These are phyloP conservation scores for Candida glaebosa DNA, from an alignment of 805 yeast species.

Conservation along the genomic window DNA sequence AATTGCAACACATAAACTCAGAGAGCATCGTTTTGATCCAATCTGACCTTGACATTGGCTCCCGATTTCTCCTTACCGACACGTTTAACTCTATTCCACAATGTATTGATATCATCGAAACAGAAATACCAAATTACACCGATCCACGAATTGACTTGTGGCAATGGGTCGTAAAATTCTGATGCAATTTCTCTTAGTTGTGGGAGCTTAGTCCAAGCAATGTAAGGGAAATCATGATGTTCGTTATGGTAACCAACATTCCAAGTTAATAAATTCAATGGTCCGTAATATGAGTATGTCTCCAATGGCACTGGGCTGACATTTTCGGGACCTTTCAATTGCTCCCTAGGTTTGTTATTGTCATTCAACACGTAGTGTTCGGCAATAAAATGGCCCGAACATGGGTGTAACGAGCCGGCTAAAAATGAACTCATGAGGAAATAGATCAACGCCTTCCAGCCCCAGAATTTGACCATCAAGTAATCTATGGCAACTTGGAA, in stretches of 20 bases:
- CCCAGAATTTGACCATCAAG: constrained; percentile 57
- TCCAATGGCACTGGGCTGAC: constrained; percentile 54
- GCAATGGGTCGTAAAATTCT: constrained; percentile 81
- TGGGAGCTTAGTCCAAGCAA: constrained; percentile 84
- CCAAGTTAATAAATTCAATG: constrained; percentile 76
- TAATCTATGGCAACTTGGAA: constrained; percentile 59
- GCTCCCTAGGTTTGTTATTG: constrained; percentile 43
- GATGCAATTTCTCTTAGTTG: constrained; percentile 60
- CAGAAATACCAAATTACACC: constrained; percentile 72
- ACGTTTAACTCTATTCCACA: constrained; percentile 83
- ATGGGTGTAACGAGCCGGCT: constrained; percentile 91
- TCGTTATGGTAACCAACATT: constrained; percentile 93
- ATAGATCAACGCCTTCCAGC: constrained; percentile 60
- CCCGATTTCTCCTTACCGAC: constrained; percentile 37
- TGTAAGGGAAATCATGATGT: constrained; percentile 92
- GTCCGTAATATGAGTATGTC: constrained; percentile 86
- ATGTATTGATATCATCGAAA: constrained; percentile 58
- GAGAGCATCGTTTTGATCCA: constrained; percentile 9
- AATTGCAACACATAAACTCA: neutral
- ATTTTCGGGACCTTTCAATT: constrained; percentile 15
- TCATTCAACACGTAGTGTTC: constrained; percentile 76
- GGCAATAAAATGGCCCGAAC: constrained; percentile 95
- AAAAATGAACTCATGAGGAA: constrained; percentile 73
- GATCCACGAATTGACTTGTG: constrained; percentile 74
- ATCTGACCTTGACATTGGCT: constrained; percentile 14